A percentile compares a stretch with the other conserved stretches of the same genome.
These are phyloP conservation scores for Lactarius pseudohatsudake DNA, from an alignment of 768 basidiomycete species.

Conservation along the genomic window DNA sequence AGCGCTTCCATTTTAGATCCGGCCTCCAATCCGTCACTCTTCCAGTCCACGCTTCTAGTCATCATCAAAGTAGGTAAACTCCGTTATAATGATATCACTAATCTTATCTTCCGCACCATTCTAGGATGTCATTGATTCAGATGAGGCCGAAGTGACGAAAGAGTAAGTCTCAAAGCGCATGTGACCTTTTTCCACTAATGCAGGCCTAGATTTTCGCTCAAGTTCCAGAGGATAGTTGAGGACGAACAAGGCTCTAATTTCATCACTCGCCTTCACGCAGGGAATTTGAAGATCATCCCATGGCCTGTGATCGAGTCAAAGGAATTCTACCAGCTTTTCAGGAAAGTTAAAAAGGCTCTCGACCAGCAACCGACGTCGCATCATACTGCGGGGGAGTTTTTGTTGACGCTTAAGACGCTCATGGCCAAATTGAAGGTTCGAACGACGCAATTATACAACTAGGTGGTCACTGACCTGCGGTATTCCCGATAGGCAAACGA, in stretches of 20 bases:
- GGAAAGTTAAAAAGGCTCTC: constrained; percentile 45
- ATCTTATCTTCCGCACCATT: too few relatives aligned
- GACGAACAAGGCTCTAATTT: constrained; percentile 64
- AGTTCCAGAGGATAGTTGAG: constrained; percentile 63
- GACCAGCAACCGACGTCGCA: constrained; percentile 54
- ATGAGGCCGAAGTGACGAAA: too few relatives aligned
- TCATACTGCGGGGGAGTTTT: constrained; percentile 51
- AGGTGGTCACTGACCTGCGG: constrained; percentile 27
- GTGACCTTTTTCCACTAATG: too few relatives aligned
- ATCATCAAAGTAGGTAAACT: constrained; percentile 55
- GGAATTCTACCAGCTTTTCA: constrained; percentile 59
- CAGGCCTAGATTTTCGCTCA: constrained; percentile 42
- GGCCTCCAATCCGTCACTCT: constrained; percentile 55
- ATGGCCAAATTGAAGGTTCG: constrained; percentile 67
- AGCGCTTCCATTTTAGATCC: constrained; percentile 59
- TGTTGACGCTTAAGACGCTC: constrained; percentile 53
- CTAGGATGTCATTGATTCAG: too few relatives aligned
- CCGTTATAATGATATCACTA: too few relatives aligned
- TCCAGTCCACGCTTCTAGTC: constrained; percentile 58
- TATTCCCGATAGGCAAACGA: constrained; percentile 44
- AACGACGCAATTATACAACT: neutral
- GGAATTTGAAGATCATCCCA: constrained; percentile 56
- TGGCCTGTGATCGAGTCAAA: constrained; percentile 67
- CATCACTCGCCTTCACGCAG: constrained; percentile 57
- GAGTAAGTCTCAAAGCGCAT: too few relatives aligned